These are phyloP conservation scores for Castanea sativa DNA, from an alignment of 306 rosid genomes.

Conservation along the genomic window DNA sequence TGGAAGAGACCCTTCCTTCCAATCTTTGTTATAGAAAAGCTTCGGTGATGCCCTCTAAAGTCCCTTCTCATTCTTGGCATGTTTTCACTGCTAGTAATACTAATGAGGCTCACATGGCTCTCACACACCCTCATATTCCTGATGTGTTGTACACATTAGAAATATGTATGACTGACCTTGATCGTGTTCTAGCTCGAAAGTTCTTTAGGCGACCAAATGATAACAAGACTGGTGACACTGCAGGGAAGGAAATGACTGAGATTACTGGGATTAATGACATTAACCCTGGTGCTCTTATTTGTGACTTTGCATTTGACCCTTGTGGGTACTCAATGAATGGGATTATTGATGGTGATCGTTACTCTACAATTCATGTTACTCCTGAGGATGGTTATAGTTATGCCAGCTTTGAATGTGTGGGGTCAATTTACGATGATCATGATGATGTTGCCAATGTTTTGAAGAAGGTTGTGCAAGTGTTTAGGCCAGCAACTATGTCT, in stretches of 20 bases:
- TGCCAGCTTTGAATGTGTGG: slow-evolving; percentile 85
- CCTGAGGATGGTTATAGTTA: slow-evolving; percentile 98
- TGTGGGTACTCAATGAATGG: slow-evolving; percentile 98
- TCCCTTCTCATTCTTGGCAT: slow-evolving; percentile 77
- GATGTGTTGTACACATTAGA: slow-evolving; percentile 63
- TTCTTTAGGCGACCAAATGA: slow-evolving; percentile 55
- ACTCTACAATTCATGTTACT: slow-evolving; percentile 92
- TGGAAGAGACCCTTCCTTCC: slow-evolving; percentile 56
- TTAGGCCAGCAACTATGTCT: slow-evolving; percentile 93
- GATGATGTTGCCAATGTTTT: slow-evolving; percentile 48
- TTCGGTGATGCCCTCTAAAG: slow-evolving; percentile 75
- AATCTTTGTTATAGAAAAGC: slow-evolving; percentile 63
- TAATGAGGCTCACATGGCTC: slow-evolving; percentile 6
- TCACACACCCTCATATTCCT: slow-evolving; percentile 2
- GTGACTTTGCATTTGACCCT: slow-evolving; percentile 87
- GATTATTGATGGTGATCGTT: slow-evolving; percentile 60
- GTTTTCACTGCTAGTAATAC: slow-evolving; percentile 63
- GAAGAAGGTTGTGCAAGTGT: slow-evolving; percentile 74
- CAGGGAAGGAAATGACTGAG: slow-evolving; percentile 89
- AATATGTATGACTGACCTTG: slow-evolving; percentile 96
- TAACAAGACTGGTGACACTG: slow-evolving; percentile 53
- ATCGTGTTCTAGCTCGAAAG: slow-evolving; percentile 58
- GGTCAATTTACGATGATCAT: slow-evolving; percentile 43
- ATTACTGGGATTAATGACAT: slow-evolving; percentile 67
- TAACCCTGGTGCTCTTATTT: slow-evolving; percentile 59